Evolutionary conservation across 371 early-diverging fungal species (phyloP), one percentile per base, ranked within the genome.

Genomic region (Rhizopus sp.): DNA sequence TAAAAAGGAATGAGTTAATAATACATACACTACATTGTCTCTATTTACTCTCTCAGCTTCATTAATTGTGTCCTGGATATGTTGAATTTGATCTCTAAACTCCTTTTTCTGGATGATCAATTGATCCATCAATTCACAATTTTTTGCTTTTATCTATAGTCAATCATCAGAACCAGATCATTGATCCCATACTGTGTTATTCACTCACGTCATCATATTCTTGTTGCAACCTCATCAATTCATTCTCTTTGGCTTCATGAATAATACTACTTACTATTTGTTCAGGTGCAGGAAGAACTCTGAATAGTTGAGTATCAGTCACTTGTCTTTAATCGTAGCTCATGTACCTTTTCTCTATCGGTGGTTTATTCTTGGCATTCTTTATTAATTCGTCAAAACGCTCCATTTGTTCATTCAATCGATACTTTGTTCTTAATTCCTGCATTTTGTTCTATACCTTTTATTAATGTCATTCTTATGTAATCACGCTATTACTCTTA

Each of bases 191-290:
- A 1, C 23, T 7, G 16, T 15, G 15, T 23, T 46, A 4, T 40
- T 12, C 16, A n/a, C 31, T 38, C 40, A 53, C 54, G 10, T 17
- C 42, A 3, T 53, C 3, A 2, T 41, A 41, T 53, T 53, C 54
- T 32, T 42, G 3, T 15, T 53, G 44, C 32, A 53, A 30, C 10
- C 33, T 30, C n/a, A 9, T 33, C 15, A 3, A 7, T 7, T 41
- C 7, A 9, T 42, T 40, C 1, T 41, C 5, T 10, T 31, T 17
- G 2, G 40, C 29, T 15, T 41, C 33, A 15, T 7, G 3, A 12
- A 41, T 31, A n/a, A 40, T 12, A 9, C 31, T 42, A 9, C 30
- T 15, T 31, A 32, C 15, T 12, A 40, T 16, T 12, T 41, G 54
- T 5, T 53, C 16, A 1, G 54, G 33, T 9, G 54, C 42, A n/a